Percentiles rank a stretch among this genome's conserved stretches.
These are phyloP conservation scores for Naganishia onofrii DNA, from an alignment of 768 basidiomycete species.

Conservation along the genomic window DNA sequence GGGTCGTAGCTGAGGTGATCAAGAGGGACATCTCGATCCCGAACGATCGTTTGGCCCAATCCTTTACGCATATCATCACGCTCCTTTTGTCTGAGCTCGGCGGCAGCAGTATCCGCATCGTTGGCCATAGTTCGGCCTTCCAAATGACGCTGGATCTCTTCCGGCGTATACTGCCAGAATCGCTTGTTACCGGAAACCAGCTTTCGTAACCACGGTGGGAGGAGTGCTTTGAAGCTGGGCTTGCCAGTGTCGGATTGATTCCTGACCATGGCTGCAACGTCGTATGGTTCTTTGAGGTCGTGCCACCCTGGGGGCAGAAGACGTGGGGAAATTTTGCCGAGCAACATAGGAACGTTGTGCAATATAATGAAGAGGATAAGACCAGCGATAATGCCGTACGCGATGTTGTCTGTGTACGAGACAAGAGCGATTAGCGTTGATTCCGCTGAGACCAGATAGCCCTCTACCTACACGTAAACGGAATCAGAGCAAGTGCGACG, in stretches of 20 bases:
- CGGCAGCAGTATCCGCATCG: slow-evolving; percentile 36
- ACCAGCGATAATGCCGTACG: slow-evolving; percentile 83
- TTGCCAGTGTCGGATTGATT: slow-evolving; percentile 35
- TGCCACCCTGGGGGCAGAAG: slow-evolving; percentile 45
- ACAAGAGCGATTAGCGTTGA: neutral
- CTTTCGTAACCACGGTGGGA: slow-evolving; percentile 46
- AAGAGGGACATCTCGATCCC: slow-evolving; percentile 13
- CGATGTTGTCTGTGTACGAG: slow-evolving; percentile 61
- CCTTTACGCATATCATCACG: slow-evolving; percentile 40
- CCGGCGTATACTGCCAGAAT: slow-evolving; percentile 44
- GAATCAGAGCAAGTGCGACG: slow-evolving; percentile 72
- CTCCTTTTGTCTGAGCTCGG: slow-evolving; percentile 40
- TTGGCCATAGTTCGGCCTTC: slow-evolving; percentile 40
- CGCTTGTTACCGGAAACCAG: slow-evolving; percentile 37
- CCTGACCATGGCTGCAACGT: slow-evolving; percentile 39
- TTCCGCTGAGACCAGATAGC: slow-evolving; percentile 35
- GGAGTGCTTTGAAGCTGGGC: slow-evolving; percentile 32
- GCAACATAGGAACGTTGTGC: slow-evolving; percentile 65
- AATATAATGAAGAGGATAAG: slow-evolving; percentile 68
- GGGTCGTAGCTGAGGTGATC: slow-evolving; percentile 19
- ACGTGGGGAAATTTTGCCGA: slow-evolving; percentile 58
- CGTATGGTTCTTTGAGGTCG: slow-evolving; percentile 46
- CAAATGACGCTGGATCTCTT: slow-evolving; percentile 41
- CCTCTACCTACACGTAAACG: slow-evolving; percentile 43
- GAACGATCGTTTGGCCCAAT: slow-evolving; percentile 34